Percentiles rank a stretch among this genome's conserved stretches.
Evolutionary conservation across 306 rosid genomes (phyloP).

Genomic region (Pueraria montana): DNA sequence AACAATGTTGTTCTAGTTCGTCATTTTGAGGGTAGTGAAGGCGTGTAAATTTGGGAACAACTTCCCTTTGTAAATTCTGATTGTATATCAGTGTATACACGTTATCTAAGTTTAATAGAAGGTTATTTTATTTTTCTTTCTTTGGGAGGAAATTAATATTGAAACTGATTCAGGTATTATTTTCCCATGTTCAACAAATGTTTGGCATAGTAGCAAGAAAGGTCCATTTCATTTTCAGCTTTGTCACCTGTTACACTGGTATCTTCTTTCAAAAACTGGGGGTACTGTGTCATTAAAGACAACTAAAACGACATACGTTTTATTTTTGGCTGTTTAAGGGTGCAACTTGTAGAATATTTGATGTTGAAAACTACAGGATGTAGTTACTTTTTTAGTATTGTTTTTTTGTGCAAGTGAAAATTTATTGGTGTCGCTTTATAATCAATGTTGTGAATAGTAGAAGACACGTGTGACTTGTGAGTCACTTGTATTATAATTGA

Average conservation of each 20-base stretch:
- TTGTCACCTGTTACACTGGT: slow-evolving; percentile 1
- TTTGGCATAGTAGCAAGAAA: neutral
- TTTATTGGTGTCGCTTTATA: neutral
- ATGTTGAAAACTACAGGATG: neutral
- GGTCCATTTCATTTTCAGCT: slow-evolving; percentile 11
- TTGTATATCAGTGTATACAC: slow-evolving; percentile 20
- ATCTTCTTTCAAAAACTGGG: neutral
- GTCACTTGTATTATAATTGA: neutral
- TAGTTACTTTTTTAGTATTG: neutral
- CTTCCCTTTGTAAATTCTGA: slow-evolving; percentile 51
- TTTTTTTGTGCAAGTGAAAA: neutral
- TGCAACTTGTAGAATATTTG: neutral
- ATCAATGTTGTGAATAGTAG: neutral
- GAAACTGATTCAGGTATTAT: neutral
- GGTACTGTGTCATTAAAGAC: neutral
- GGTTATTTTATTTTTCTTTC: neutral
- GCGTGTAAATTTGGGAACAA: slow-evolving; percentile 64
- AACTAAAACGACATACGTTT: neutral
- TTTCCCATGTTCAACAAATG: neutral
- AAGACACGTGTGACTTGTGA: neutral
- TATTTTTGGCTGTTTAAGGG: neutral
- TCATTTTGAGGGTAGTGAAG: slow-evolving; percentile 50
- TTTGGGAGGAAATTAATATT: neutral
- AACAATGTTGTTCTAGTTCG: slow-evolving; percentile 40
- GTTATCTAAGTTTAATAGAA: neutral